Conservation (phyloP, 2,329 filamentous ascomycete species). For the Cercospora sp. region DNA sequence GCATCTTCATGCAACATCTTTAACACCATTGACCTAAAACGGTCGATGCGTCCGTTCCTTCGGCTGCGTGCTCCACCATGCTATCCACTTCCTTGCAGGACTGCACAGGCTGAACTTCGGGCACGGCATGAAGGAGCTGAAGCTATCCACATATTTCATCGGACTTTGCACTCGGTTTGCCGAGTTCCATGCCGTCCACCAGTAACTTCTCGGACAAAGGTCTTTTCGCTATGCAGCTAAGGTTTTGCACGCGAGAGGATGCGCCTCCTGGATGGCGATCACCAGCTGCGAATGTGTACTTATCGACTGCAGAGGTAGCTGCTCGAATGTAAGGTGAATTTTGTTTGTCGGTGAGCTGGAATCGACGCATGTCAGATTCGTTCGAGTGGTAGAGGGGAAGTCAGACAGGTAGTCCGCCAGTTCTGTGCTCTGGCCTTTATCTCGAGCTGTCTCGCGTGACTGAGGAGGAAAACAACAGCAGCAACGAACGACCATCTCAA, state of each 20-base stretch:
- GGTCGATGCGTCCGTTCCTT: conserved; percentile 2
- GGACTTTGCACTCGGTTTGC: background rate
- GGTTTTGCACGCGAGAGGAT: background rate
- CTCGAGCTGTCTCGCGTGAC: background rate
- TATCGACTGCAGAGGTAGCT: background rate
- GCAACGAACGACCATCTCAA: background rate
- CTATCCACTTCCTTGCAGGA: background rate
- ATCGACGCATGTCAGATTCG: background rate
- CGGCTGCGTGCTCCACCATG: background rate
- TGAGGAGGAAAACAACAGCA: background rate
- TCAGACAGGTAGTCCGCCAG: background rate
- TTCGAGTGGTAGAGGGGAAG: background rate
- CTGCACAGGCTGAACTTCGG: conserved; percentile 4
- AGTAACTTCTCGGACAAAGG: background rate
- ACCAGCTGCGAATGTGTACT: background rate
- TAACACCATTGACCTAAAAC: background rate
- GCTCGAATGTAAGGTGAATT: background rate
- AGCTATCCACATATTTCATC: background rate
- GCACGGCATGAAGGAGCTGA: background rate
- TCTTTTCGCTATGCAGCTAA: background rate
- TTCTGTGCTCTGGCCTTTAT: background rate
- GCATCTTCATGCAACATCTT: background rate
- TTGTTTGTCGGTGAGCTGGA: background rate
- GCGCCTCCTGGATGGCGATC: background rate
- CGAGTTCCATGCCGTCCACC: background rate